Percentiles rank a stretch among this genome's conserved stretches.
phyloP scores from a whole-genome alignment of 768 basidiomycete genomes.

The Boletus eberwhitei region DNA sequence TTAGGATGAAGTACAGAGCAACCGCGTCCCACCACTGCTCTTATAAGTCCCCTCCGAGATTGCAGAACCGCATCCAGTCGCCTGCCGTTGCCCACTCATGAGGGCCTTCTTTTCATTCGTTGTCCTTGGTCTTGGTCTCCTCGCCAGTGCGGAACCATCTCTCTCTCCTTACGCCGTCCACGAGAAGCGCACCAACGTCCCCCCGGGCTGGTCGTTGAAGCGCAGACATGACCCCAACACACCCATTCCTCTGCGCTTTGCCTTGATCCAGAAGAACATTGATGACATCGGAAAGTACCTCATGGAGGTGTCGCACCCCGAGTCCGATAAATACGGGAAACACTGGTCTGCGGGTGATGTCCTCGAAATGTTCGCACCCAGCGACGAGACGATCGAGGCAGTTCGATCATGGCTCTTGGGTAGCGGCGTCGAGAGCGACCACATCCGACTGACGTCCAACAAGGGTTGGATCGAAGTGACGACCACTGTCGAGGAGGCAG shows the following conservation, averaged over 20 bases:
- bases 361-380: constrained; percentile 28
- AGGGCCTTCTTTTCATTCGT: constrained; percentile 15
- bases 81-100: constrained; percentile 6
- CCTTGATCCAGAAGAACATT: constrained; percentile 33
- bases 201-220: constrained; percentile 36
- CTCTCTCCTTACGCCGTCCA: constrained; percentile 33
- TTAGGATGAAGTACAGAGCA: no score
- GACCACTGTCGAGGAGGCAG: constrained; percentile 32
- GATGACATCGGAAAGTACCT: constrained; percentile 27
- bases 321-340: constrained; percentile 30
- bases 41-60: constrained; percentile 4
- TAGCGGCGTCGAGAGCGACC: constrained; percentile 23
- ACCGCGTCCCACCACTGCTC: not conserved
- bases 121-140: constrained; percentile 16
- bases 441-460: constrained; percentile 19
- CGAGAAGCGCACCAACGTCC: constrained; percentile 37
- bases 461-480: constrained; percentile 29
- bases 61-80: not conserved
- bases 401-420: constrained; percentile 28
- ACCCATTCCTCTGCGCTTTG: constrained; percentile 29
- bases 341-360: constrained; percentile 32
- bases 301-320: constrained; percentile 34
- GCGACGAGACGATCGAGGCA: constrained; percentile 21
- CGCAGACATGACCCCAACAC: constrained; percentile 35
- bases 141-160: constrained; percentile 14